phyloP scores from a whole-genome alignment of 768 basidiomycete genomes.

The Suillus clintonianus region DNA sequence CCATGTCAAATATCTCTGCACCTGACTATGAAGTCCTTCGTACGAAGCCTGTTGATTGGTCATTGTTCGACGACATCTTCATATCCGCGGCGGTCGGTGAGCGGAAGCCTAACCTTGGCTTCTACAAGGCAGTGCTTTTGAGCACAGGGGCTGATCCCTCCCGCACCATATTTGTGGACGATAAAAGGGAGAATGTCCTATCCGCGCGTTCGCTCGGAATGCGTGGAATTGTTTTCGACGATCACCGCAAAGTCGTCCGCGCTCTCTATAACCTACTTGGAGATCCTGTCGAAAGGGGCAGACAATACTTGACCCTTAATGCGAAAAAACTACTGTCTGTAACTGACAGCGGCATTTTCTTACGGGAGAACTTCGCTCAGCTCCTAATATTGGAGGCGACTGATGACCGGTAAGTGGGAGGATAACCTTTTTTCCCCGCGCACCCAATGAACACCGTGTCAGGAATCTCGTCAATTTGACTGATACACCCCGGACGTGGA shows the following conservation, averaged over 20 bases:
- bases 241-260: slow-evolving; percentile 41
- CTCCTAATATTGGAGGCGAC: slow-evolving; percentile 59
- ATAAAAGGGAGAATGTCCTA: slow-evolving; percentile 59
- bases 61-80: slow-evolving; percentile 50
- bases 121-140: slow-evolving; percentile 50
- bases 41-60: slow-evolving; percentile 49
- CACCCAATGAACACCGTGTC: neutral
- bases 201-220: slow-evolving; percentile 59
- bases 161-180: slow-evolving; percentile 57
- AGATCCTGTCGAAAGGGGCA: slow-evolving; percentile 47
- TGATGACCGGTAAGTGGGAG: slow-evolving; percentile 37
- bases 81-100: slow-evolving; percentile 53
- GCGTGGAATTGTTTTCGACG: slow-evolving; percentile 54
- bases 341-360: slow-evolving; percentile 40
- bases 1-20: slow-evolving; percentile 61
- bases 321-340: slow-evolving; percentile 45
- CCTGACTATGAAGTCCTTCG: slow-evolving; percentile 51
- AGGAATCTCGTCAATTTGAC: slow-evolving; percentile 49
- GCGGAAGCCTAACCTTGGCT: slow-evolving; percentile 57
- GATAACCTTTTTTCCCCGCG: slow-evolving; percentile 1
- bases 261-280: slow-evolving; percentile 49
- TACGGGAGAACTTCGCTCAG: slow-evolving; percentile 60
- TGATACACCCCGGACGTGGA: slow-evolving; percentile 45
- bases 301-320: slow-evolving; percentile 40
- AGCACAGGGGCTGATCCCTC: slow-evolving; percentile 46